A percentile compares a stretch with the other conserved stretches of the same genome.
These are phyloP conservation scores for Claviceps sp. DNA, from an alignment of 2,329 filamentous ascomycete species.

Conservation along the genomic window DNA sequence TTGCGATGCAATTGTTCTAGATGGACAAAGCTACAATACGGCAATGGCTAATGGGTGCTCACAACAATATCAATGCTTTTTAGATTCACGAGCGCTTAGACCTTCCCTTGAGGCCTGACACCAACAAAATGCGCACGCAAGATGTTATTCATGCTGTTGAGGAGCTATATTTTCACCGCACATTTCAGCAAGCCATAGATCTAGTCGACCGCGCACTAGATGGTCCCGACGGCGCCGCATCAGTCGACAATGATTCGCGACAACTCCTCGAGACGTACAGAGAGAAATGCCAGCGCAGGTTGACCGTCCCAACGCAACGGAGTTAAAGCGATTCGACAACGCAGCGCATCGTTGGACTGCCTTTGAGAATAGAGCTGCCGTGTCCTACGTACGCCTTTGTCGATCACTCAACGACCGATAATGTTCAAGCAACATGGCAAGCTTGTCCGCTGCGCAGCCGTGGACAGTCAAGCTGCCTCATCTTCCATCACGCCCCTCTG, in stretches of 20 bases:
- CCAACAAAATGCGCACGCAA: conserved; percentile 34
- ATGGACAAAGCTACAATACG: neutral
- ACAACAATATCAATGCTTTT: neutral
- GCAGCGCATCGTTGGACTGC: neutral
- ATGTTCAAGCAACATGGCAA: neutral
- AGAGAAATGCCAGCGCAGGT: conserved; percentile 24
- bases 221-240: conserved; percentile 12
- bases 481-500: neutral
- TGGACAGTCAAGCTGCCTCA: neutral
- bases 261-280: conserved; percentile 29
- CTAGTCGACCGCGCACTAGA: conserved; percentile 25
- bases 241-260: conserved; percentile 30
- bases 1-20: too few relatives aligned
- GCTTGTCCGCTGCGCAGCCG: too few relatives aligned
- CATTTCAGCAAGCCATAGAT: conserved; percentile 30
- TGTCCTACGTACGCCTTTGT: neutral
- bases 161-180: conserved; percentile 41
- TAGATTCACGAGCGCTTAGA: conserved; percentile 31
- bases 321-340: neutral
- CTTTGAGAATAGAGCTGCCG: neutral
- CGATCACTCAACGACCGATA: neutral
- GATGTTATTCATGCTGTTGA: conserved; percentile 42
- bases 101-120: conserved; percentile 24
- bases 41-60: neutral
- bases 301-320: conserved; percentile 1